phyloP scores from a whole-genome alignment of 306 rosid genomes.

The Mucuna pruriens region DNA sequence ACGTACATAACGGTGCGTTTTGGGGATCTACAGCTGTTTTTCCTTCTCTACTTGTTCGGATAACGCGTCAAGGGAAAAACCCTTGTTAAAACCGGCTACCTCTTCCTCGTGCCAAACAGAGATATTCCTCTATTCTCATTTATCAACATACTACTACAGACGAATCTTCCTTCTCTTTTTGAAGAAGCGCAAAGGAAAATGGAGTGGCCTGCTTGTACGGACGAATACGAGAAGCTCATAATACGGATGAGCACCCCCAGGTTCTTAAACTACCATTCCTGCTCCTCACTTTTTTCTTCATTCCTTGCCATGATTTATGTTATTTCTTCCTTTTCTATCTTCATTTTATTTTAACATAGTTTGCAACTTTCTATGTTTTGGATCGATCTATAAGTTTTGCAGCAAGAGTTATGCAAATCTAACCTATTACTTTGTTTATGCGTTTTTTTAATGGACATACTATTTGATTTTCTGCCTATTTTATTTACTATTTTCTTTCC shows the following conservation, averaged over 20 bases:
- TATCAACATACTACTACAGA: background rate
- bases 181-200: constrained; percentile 17
- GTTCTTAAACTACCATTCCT: constrained; percentile 44
- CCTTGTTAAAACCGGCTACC: background rate
- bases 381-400: background rate
- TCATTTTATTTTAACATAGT: background rate
- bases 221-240: constrained; percentile 81
- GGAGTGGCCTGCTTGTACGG: constrained; percentile 80
- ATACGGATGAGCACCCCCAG: constrained; percentile 88
- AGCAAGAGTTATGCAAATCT: background rate
- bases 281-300: background rate
- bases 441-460: background rate
- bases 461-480: background rate
- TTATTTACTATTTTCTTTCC: background rate
- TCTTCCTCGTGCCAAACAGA: background rate
- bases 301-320: background rate
- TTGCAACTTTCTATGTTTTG: background rate
- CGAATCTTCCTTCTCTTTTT: background rate
- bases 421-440: background rate
- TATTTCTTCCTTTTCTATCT: too few relatives aligned
- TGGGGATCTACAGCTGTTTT: too few relatives aligned
- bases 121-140: background rate
- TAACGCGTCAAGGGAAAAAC: background rate
- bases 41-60: too few relatives aligned
- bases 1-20: too few relatives aligned